Percentiles rank a stretch among this genome's conserved stretches.
These are phyloP conservation scores for Bruguiera sexangula DNA, from an alignment of 345 rosid genomes.

Conservation along the genomic window DNA sequence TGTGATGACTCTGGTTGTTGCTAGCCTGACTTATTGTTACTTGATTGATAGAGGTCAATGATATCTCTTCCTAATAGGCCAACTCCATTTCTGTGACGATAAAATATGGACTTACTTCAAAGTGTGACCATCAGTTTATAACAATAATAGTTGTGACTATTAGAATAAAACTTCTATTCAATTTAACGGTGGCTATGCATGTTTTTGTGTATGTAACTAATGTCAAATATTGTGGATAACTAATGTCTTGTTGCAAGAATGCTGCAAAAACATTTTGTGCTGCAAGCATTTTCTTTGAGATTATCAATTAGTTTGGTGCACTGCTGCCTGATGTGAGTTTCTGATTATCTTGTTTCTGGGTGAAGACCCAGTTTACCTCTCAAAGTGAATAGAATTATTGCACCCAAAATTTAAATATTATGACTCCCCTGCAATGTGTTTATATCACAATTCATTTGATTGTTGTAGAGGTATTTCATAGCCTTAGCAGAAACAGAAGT, in stretches of 20 bases:
- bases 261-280: slow-evolving; percentile 97
- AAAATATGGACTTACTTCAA: too few relatives aligned
- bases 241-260: slow-evolving; percentile 49
- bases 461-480: background rate
- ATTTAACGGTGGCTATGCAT: background rate
- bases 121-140: background rate
- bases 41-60: too few relatives aligned
- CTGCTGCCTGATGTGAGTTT: slow-evolving; percentile 84
- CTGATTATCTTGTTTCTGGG: background rate
- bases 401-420: too few relatives aligned
- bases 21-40: too few relatives aligned
- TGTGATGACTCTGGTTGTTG: too few relatives aligned
- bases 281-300: slow-evolving; percentile 90
- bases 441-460: too few relatives aligned
- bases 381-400: background rate
- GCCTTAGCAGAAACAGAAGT: slow-evolving; percentile 91
- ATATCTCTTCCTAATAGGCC: too few relatives aligned
- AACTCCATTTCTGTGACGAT: too few relatives aligned
- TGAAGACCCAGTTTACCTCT: slow-evolving; percentile 1
- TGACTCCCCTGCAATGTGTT: too few relatives aligned
- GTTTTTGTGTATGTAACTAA: slow-evolving; percentile 4
- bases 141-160: background rate
- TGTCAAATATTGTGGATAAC: background rate
- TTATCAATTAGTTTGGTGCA: slow-evolving; percentile 70
- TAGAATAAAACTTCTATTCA: background rate